Base-by-base conservation (phyloP, 2,329 filamentous ascomycete genomes). In the Claviceps sp. region DNA sequence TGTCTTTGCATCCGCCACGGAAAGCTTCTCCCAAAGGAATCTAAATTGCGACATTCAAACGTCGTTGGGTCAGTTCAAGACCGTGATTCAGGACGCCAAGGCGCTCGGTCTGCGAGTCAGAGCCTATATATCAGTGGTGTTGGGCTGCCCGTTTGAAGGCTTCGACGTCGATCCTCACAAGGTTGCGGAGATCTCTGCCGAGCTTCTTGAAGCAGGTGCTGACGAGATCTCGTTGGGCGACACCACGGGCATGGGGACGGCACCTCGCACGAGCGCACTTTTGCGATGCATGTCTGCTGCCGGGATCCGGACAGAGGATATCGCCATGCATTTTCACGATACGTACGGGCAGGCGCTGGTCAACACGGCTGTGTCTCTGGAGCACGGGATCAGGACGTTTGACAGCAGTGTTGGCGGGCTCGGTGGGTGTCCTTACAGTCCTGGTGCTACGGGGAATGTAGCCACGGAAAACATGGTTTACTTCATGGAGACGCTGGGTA, bases 221-320 rank as follows among this genome's bases (percentile, higher is more conserved):
- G 88, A 95, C 62, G 89, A 95, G 72, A 89, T 96, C 58, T 87
- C 86, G 1, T 78, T 95, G 0, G 89, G 89, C 6, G 90, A 95
- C 62, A 96, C 90, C 0, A 91, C 89, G 0, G 90, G 90, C 18
- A 89, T 94, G 78, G 90, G 89, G 36, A 94, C 87, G 0, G 83
- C 82, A n/a, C 82, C 82, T 18, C 73, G 80, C 52, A 88, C 84
- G 2, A 71, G 73, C 52, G 77, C 79, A 52, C 70, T 89, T 47
- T 71, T 89, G 53, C 75, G 75, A 56, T 82, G 82, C 52, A 70
- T 89, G 67, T 67, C 73, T 8, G 76, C 80, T 1, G 85, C 84
- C 1, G 84, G 83, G 0, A 76, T 94, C 18, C 75, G 83, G 20
- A 77, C 76, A 51, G 79, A 82, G 59, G 83, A 87, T 60, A 69